Evolutionary conservation across 2,329 filamentous ascomycete genomes (phyloP), one percentile per base, ranked within the genome.

Genomic region (Mycosphaerella sp.): DNA sequence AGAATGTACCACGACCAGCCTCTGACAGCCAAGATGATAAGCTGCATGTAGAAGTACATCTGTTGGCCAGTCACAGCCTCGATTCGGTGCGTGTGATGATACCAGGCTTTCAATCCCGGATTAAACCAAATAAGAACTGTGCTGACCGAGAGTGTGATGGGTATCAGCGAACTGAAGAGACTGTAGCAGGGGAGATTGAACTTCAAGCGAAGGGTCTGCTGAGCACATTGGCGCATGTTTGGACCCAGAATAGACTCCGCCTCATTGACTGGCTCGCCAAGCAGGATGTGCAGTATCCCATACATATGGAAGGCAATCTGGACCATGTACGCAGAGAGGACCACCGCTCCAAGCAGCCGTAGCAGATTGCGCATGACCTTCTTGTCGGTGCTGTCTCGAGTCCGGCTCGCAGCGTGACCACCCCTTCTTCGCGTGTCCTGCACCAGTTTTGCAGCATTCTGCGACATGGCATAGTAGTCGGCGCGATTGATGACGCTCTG

Each of bases 21-120:
- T 38, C 86, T 78, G 9, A 83, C 70, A 5, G 77, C 65, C 9
- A 88, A 65, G 21, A 83, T 75, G 32, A 85, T 66, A 1, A 77
- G 66, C 64, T 90, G 86, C 57, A 85, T 79, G 1, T 75, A 76
- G 65, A 88, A 87, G 77, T 86, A 86, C 48, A 81, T 77, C 3
- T 75, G 73, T 10, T 87, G 77, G 14, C 66, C 67, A 7, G 55
- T 47, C 8, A 66, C 54, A 26, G 57, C 56, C 45, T 66, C 63
- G 29, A 63, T 60, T 42, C 66, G 62, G 32, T 60, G 36, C 2
- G 66, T 67, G 43, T 61, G 57, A 51, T 68, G 64, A 45, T 66
- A 65, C 57, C 62, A 66, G 21, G 58, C 56, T 26, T 62, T 64
- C 36, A 69, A 42, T 3, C 64, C 62, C 12, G 66, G 67, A 47